Evolutionary conservation across 257 asterid genomes (phyloP), one percentile per base, ranked within the genome.

Genomic region (Nicotiana knightiana): DNA sequence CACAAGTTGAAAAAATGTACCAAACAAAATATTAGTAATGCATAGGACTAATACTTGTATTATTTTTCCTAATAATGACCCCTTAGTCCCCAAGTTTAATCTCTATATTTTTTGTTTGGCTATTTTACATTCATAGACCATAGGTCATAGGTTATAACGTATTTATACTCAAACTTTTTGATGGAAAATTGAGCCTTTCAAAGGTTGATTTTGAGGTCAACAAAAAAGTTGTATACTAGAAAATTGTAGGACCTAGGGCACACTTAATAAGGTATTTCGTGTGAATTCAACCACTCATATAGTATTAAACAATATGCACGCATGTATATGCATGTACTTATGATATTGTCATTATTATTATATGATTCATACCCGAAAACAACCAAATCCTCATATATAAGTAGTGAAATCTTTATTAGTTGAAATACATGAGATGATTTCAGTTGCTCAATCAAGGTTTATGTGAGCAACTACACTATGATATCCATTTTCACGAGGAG

Each of bases 141-240:
- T 48, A 21, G 77, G 57, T 68, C 18, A 37, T 53, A 53, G 58
- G 58, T 53, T 15, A 53, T 37, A 71, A 51, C 63, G 43, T 75
- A 75, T 73, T 46, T 48, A 13, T 26, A 48, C 15, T 7, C 43
- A 3, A 51, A 4, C 43, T 37, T 51, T 73, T 51, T 75, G 2
- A 51, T 15, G 46, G 79, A 75, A 75, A 51, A 26, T 73, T 51
- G 63, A 73, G 26, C 79, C 26, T 51, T 15, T 0, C 43, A 7
- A 12, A 15, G 82, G 64, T 65, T 81, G 86, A 77, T 89, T 43
- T 89, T 87, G 87, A 88, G 91, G 93, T 90, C 89, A 92, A 92
- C 88, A 82, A 30, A 82, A 91, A 91, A 87, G 86, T 83, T 82
- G 46, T 77, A 87, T 86, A 83, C 77, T 83, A 39, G 82, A 86